phyloP scores from a whole-genome alignment of 805 yeast genomes.

The Starmerella geochares region DNA sequence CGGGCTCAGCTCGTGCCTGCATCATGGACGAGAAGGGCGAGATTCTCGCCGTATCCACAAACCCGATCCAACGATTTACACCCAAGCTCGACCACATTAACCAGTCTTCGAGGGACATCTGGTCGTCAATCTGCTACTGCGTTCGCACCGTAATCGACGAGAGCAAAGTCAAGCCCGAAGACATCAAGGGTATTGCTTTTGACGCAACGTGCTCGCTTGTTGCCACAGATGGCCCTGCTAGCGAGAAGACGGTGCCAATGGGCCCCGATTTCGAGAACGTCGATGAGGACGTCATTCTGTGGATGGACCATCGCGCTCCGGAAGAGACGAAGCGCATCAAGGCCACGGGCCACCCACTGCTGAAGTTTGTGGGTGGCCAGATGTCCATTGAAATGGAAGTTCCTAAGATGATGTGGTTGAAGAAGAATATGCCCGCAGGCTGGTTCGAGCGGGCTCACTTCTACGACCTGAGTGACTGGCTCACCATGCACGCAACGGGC shows the following conservation, averaged over 20 bases:
- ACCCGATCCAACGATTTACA: conserved; percentile 56
- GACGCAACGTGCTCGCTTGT: conserved; percentile 97
- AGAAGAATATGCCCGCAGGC: conserved; percentile 62
- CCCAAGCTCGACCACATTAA: conserved; percentile 45
- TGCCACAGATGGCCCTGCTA: conserved; percentile 48
- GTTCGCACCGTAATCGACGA: conserved; percentile 65
- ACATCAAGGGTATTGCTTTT: conserved; percentile 80
- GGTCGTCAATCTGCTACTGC: conserved; percentile 75
- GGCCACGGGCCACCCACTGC: conserved; percentile 62
- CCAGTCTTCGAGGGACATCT: conserved; percentile 83
- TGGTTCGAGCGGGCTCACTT: conserved; percentile 57
- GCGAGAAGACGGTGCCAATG: conserved; percentile 67
- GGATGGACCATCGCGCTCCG: conserved; percentile 98
- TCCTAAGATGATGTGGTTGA: conserved; percentile 95
- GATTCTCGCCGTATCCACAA: conserved; percentile 59
- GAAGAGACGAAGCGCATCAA: conserved; percentile 72
- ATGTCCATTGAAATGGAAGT: conserved; percentile 98
- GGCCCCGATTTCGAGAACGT: conserved; percentile 77
- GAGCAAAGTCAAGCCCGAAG: conserved; percentile 55
- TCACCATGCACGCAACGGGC: conserved; percentile 85
- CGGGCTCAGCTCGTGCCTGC: conserved; percentile 95
- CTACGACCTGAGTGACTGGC: conserved; percentile 83
- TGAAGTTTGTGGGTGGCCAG: conserved; percentile 90
- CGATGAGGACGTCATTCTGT: conserved; percentile 73
- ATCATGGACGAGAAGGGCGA: conserved; percentile 74